Conservation (phyloP, 176 grass and related monocot species). For the Lolium perenne region DNA sequence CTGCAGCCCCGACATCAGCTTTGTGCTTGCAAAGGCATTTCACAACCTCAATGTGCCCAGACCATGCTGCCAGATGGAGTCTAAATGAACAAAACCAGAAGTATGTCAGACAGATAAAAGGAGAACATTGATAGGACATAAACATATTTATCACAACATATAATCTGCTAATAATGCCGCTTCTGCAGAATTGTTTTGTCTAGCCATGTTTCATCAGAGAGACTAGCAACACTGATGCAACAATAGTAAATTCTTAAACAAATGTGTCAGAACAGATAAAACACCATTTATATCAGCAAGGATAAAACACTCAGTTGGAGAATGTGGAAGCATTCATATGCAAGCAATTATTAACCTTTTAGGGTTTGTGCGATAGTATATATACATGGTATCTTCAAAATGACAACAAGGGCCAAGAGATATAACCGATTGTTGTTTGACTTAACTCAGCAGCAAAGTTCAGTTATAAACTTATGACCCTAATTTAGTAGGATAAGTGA, state of each 20-base stretch:
- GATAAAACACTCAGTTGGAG: background rate
- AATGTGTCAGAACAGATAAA: background rate
- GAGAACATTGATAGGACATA: background rate
- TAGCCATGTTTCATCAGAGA: background rate
- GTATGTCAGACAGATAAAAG: conserved; percentile 24
- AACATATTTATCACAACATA: conserved; percentile 7
- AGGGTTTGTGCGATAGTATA: background rate
- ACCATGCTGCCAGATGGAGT: conserved; percentile 94
- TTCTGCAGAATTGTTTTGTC: background rate
- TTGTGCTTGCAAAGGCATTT: conserved; percentile 96
- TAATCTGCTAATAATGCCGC: background rate
- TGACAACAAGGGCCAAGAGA: background rate
- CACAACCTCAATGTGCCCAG: conserved; percentile 86
- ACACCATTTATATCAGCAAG: background rate
- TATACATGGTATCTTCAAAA: background rate
- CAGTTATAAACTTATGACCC: background rate
- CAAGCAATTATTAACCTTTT: background rate
- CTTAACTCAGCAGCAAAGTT: conserved; percentile 4
- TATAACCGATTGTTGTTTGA: background rate
- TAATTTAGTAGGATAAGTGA: background rate
- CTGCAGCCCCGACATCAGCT: conserved; percentile 75
- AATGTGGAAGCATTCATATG: background rate
- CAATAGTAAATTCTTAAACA: conserved; percentile 13
- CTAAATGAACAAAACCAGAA: conserved; percentile 61
- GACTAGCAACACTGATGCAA: background rate